Evolutionary conservation across 495 filamentous ascomycete genomes (phyloP), one percentile per base, ranked within the genome.

Genomic region (Usnea hakonensis): DNA sequence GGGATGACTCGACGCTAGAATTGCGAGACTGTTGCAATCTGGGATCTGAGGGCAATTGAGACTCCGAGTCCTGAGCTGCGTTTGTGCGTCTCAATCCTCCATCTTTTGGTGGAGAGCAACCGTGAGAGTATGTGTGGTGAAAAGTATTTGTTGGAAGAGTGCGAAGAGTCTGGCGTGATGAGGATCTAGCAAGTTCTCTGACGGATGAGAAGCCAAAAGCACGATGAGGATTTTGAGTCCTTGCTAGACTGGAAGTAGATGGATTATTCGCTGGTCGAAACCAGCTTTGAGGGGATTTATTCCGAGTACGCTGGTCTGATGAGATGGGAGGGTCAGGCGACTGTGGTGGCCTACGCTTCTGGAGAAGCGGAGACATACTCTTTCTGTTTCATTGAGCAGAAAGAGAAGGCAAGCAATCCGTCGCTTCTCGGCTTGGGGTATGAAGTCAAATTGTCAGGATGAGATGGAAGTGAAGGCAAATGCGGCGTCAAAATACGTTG

Each of bases 1-100:
- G 59, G 1, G 60, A 2, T 33, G 60, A 63, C 16, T 55, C 64
- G 52, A 32, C 38, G 57, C 64, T 66, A 13, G 64, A 66, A 57
- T 30, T 33, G 33, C 46, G 62, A 9, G 64, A 66, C 5, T 60
- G 26, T 10, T 60, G 55, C 30, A 43, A 17, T 1, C 23, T 2
- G 11, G 16, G 2, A 8, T 21, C 60, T 35, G 30, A 21, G 2
- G 28, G 26, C 13, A 32, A 1, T 1, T 0, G 19, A 32, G 19
- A 40, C 26, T 41, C 35, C 19, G 48, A 11, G 8, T 35, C 35
- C 32, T 33, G 11, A 52, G 48, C 16, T 9, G 6, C 5, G 0
- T 0, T 5, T 16, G 13, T 11, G 0, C 8, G 16, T 28, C 28
- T 52, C 6, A 52, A 3, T 19, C 21, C 14, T 32, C 48, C 48